Evolutionary conservation across 768 basidiomycete species (phyloP).

Genomic region (Xerocomus potaroensis): DNA sequence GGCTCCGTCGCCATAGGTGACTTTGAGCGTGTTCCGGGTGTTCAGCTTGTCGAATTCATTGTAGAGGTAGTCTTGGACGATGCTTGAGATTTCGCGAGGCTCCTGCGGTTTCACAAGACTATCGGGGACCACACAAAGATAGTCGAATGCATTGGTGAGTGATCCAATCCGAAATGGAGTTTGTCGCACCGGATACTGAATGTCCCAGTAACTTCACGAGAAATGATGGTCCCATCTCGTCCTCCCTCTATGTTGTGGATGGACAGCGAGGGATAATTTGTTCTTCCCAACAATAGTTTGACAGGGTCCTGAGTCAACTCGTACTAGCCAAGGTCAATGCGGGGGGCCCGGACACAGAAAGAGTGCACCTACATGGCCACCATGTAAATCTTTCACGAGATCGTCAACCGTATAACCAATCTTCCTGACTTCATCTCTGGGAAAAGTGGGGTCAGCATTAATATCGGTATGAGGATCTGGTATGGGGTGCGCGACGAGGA

Average conservation of each 20-base stretch:
- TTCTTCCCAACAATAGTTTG: conserved; percentile 53
- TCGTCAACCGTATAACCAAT: not conserved
- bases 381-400: not conserved
- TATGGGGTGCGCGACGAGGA: not conserved
- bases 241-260: conserved; percentile 68
- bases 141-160: not conserved
- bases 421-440: not conserved
- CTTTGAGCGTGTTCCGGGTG: conserved; percentile 68
- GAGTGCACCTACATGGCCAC: not conserved
- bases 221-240: conserved; percentile 55
- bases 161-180: not conserved
- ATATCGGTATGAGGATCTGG: too few relatives aligned
- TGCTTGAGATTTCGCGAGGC: conserved; percentile 50
- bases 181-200: conserved; percentile 50
- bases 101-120: conserved; percentile 79
- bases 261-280: conserved; percentile 56
- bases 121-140: not conserved
- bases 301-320: conserved; percentile 49
- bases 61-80: conserved; percentile 64
- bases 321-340: conserved; percentile 32
- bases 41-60: conserved; percentile 75
- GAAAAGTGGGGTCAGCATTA: too few relatives aligned
- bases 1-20: conserved; percentile 67
- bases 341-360: not conserved
- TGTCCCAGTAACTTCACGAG: conserved; percentile 50